Evolutionary conservation across 345 rosid species (phyloP).

Genomic region (Durio zibethinus): DNA sequence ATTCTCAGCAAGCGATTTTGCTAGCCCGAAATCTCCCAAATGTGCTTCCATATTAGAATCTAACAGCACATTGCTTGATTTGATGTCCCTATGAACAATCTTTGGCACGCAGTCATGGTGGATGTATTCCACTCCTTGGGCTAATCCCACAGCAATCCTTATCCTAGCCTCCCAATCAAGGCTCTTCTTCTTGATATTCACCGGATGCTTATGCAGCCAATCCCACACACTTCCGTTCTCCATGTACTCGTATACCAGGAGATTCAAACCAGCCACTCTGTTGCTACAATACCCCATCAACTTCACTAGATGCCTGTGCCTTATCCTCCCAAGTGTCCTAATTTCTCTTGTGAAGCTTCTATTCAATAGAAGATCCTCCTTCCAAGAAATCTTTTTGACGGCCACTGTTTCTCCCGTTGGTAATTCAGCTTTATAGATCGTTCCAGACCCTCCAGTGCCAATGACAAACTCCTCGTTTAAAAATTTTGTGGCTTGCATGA

Average conservation of each 20-base stretch:
- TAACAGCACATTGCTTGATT: constrained; percentile 77
- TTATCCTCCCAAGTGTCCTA: constrained; percentile 69
- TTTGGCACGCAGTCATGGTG: constrained; percentile 91
- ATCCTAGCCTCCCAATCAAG: constrained; percentile 88
- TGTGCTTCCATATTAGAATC: constrained; percentile 92
- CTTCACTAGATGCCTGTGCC: constrained; percentile 89
- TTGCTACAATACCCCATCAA: constrained; percentile 79
- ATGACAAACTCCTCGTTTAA: constrained; percentile 76
- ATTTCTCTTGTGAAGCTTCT: constrained; percentile 89
- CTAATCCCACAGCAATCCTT: constrained; percentile 76
- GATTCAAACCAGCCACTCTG: constrained; percentile 57
- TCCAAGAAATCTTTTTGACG: constrained; percentile 71
- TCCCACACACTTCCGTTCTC: constrained; percentile 94
- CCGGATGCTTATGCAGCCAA: constrained; percentile 61
- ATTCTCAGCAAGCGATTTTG: constrained; percentile 58
- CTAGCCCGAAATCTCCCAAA: constrained; percentile 91
- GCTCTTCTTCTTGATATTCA: constrained; percentile 39
- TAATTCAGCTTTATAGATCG: constrained; percentile 69
- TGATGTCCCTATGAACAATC: constrained; percentile 86
- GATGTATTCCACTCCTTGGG: constrained; percentile 88
- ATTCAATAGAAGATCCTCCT: constrained; percentile 65
- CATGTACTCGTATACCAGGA: constrained; percentile 90
- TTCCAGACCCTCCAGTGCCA: constrained; percentile 96
- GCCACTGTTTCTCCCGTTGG: constrained; percentile 69
- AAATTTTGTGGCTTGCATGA: constrained; percentile 75